Percentiles rank a stretch among this genome's conserved stretches.
Evolutionary conservation across 2,329 filamentous ascomycete species (phyloP).

Genomic region (Colletotrichum sp.): DNA sequence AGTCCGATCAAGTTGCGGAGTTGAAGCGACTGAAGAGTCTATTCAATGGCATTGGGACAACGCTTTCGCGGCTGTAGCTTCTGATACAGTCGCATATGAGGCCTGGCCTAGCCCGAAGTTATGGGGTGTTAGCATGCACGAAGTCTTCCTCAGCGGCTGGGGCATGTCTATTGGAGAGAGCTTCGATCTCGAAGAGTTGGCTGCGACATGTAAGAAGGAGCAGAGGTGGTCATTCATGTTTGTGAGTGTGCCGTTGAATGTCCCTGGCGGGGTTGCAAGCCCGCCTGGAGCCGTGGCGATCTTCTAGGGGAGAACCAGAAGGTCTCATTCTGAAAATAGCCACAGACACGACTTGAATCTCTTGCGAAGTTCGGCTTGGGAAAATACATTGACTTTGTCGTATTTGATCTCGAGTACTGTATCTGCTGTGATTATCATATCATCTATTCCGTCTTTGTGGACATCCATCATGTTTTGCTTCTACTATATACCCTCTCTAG

Average conservation of each 20-base stretch:
- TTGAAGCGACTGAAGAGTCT: slow-evolving; percentile 42
- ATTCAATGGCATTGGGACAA: slow-evolving; percentile 51
- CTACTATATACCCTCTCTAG: not conserved
- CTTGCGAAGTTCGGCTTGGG: not conserved
- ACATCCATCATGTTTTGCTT: not conserved
- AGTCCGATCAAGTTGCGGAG: slow-evolving; percentile 28
- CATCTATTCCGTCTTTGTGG: not conserved
- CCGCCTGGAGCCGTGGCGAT: slow-evolving; percentile 50
- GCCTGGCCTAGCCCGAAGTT: slow-evolving; percentile 39
- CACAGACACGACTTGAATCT: not conserved
- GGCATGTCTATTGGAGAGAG: slow-evolving; percentile 47
- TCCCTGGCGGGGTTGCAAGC: slow-evolving; percentile 49
- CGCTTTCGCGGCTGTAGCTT: slow-evolving; percentile 51
- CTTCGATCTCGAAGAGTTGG: slow-evolving; percentile 37
- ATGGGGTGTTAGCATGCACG: slow-evolving; percentile 44
- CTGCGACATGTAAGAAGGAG: slow-evolving; percentile 57
- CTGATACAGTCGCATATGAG: slow-evolving; percentile 48
- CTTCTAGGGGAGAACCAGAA: slow-evolving; percentile 28
- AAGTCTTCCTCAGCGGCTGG: slow-evolving; percentile 54
- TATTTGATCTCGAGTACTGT: not conserved
- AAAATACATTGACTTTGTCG: accelerated
- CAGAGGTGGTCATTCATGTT: slow-evolving; percentile 56
- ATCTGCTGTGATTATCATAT: too few species aligned
- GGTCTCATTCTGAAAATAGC: not conserved
- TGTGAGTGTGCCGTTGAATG: slow-evolving; percentile 51